phyloP scores from a whole-genome alignment of 306 rosid genomes.

The Trifolium repens region DNA sequence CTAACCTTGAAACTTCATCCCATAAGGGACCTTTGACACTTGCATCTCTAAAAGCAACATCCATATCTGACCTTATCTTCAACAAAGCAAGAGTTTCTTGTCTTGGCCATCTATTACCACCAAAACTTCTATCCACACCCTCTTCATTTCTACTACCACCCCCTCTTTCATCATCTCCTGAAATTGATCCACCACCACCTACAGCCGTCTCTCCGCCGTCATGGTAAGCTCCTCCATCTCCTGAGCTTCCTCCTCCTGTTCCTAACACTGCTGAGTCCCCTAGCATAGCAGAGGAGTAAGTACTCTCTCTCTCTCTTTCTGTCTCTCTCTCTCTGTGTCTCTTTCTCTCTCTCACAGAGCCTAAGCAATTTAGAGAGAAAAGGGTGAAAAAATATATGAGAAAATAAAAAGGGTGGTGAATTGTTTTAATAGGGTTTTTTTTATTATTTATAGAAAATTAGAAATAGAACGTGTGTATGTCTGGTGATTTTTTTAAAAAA shows the following conservation, averaged over 20 bases:
- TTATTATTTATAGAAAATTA: constrained; percentile 46
- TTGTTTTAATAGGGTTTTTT: constrained; percentile 56
- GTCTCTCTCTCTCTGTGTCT: constrained; percentile 24
- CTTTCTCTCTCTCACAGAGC: constrained; percentile 32
- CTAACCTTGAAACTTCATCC: constrained; percentile 92
- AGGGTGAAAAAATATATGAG: constrained; percentile 33
- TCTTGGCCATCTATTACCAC: constrained; percentile 94
- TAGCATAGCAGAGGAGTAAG: constrained; percentile 62
- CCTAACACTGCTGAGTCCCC: constrained; percentile 76
- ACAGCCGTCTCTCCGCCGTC: constrained; percentile 36
- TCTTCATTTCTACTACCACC: constrained; percentile 47
- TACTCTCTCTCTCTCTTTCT: constrained; percentile 7
- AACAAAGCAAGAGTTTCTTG: constrained; percentile 86
- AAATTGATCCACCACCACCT: constrained; percentile 58
- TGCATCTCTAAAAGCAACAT: constrained; percentile 81
- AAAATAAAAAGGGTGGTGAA: constrained; percentile 65
- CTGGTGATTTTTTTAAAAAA: constrained; percentile 58
- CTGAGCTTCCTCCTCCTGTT: constrained; percentile 53
- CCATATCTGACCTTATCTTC: constrained; percentile 97
- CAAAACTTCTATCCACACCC: constrained; percentile 65
- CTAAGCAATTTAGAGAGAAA: constrained; percentile 63
- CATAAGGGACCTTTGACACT: constrained; percentile 95
- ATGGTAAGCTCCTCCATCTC: constrained; percentile 35
- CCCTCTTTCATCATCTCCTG: constrained; percentile 69
- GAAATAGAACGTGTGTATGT: constrained; percentile 42